Percentiles rank a stretch among this genome's conserved stretches.
phyloP scores from a whole-genome alignment of 768 basidiomycete genomes.

The Boletus insuetus region DNA sequence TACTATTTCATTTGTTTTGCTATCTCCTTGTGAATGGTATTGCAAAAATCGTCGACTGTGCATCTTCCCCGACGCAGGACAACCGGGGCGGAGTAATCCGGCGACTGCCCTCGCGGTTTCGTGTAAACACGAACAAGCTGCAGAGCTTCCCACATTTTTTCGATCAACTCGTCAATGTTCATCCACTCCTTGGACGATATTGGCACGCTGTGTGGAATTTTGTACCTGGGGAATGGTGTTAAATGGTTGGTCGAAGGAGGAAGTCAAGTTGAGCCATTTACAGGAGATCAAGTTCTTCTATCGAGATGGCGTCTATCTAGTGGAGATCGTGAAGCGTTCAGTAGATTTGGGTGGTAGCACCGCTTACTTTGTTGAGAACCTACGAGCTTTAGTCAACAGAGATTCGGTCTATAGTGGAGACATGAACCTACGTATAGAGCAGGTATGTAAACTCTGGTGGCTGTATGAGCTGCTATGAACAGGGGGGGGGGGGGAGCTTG shows the following conservation, averaged over 20 bases:
- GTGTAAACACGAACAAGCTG: conserved; percentile 96
- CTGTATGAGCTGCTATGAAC: conserved; percentile 1
- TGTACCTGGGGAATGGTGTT: conserved; percentile 51
- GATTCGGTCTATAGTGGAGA: neutral
- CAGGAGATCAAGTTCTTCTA: conserved; percentile 94
- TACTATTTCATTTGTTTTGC: conserved; percentile 97
- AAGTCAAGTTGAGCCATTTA: conserved; percentile 35
- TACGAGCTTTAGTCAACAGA: conserved; percentile 25
- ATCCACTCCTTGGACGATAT: conserved; percentile 94
- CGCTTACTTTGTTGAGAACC: conserved; percentile 78
- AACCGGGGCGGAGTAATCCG: conserved; percentile 90
- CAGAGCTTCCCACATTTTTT: conserved; percentile 91
- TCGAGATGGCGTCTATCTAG: conserved; percentile 97
- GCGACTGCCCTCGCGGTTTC: conserved; percentile 86
- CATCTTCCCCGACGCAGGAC: conserved; percentile 67
- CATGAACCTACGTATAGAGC: conserved; percentile 71
- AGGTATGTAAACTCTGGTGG: conserved; percentile 84
- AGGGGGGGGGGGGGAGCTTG: conserved; percentile 19
- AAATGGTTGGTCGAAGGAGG: neutral
- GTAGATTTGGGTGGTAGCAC: neutral
- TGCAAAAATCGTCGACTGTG: conserved; percentile 88
- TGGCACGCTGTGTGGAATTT: conserved; percentile 94
- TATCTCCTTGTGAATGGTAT: conserved; percentile 94
- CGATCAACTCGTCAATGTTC: conserved; percentile 92
- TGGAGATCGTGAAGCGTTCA: conserved; percentile 1